These are phyloP conservation scores for Lepiota venenata DNA, from an alignment of 768 basidiomycete genomes.

Conservation along the genomic window DNA sequence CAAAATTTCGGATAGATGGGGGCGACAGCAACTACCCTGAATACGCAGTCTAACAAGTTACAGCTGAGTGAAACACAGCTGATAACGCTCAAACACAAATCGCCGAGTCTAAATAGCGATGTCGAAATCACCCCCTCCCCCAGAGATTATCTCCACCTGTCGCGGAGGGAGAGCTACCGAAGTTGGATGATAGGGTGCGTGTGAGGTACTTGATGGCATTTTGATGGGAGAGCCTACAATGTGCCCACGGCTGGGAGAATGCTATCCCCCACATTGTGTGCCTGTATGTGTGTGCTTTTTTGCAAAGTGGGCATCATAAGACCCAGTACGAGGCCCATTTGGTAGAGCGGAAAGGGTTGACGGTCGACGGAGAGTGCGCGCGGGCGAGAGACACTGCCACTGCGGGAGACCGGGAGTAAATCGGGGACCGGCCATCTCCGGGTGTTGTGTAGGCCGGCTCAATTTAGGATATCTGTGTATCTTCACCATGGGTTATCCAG, in stretches of 20 bases:
- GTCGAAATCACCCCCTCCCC: not conserved
- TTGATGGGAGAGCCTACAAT: not conserved
- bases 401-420: conserved; percentile 5
- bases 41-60: not conserved
- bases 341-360: no score
- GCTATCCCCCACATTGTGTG: no score
- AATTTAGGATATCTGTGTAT: conserved; percentile 8
- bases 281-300: no score
- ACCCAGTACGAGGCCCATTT: no score
- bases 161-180: conserved; percentile 9
- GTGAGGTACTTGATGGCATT: not conserved
- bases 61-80: conserved; percentile 4
- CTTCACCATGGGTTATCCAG: conserved; percentile 1
- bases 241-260: not conserved
- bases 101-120: conserved; percentile 1
- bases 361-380: no score
- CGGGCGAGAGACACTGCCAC: conserved; percentile 6
- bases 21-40: not conserved
- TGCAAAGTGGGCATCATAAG: no score
- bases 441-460: not conserved
- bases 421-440: conserved; percentile 11
- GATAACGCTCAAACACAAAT: not conserved
- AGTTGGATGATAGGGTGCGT: conserved; percentile 6
- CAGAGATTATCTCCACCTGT: conserved; percentile 6
- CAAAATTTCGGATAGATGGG: not conserved